Base-by-base conservation (phyloP, 441 rosid species). In the Erodium chrysanthum region DNA sequence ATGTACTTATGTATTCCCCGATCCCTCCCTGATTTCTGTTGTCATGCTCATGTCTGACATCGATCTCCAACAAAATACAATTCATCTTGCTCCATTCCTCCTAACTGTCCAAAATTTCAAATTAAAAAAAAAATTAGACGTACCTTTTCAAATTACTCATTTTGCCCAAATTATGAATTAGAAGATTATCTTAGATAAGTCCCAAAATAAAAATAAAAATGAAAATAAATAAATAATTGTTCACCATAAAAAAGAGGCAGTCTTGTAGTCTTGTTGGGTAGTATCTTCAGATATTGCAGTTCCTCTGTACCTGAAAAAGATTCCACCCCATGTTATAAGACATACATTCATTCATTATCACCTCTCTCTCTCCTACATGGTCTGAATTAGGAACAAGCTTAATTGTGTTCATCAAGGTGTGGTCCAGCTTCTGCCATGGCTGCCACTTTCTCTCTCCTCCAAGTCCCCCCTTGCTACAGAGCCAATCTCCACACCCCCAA, bases 381-480 rank as follows among this genome's bases (percentile, higher is more conserved):
- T 46, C 52, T 46, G 18, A 46, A 4, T 46, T 18, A 14, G 52
- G 17, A n/a, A n/a, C 52, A 7, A 46, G 52, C 52, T 46, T 11
- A 37, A 37, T 37, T 37, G 7, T 37, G 42, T 37, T 37, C 42
- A 8, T 37, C 42, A 37, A 37, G 42, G 42, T 10, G 42, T 33
- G 8, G 37, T 15, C 56, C 56, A 14, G 23, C 31, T 59, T 59
- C 64, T 1, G 64, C 64, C 64, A 78, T 81, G 83, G 81, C 82
- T 73, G 77, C 82, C 70, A 76, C 25, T 69, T 69, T 73, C 50
- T 65, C 78, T 61, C 79, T 71, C 14, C 77, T 80, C 61, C 78
- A 70, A 71, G 23, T 73, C 31, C 23, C 31, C 4, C 15, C 12
- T 3, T 22, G 63, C 76, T 5, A 63, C 71, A 44, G 17, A 11